A percentile compares a stretch with the other conserved stretches of the same genome.
phyloP scores from a whole-genome alignment of 1,284 basidiomycete genomes.

The Moniliella sp. region DNA sequence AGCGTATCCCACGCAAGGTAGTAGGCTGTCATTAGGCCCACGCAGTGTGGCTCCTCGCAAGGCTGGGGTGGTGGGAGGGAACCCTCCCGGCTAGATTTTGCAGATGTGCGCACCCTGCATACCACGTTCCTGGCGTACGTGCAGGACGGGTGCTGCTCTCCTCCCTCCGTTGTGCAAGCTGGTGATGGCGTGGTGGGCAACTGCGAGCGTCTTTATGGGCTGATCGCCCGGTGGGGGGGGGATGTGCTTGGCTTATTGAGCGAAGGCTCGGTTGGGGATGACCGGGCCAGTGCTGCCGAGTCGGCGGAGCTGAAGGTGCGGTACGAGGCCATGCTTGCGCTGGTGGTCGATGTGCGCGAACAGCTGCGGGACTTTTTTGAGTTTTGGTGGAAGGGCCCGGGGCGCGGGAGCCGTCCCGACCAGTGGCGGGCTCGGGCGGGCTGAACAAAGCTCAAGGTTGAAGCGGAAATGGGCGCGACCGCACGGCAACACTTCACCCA shows the following conservation, averaged over 20 bases:
- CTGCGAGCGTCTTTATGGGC: slow-evolving; percentile 53
- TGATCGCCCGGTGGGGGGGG: slow-evolving; percentile 74
- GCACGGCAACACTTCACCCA: too few species aligned
- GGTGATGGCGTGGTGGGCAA: slow-evolving; percentile 52
- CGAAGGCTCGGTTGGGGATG: slow-evolving; percentile 48
- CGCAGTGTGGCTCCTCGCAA: too few species aligned
- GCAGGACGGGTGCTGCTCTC: slow-evolving; percentile 50
- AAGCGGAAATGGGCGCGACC: too few species aligned
- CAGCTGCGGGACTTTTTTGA: slow-evolving; percentile 7
- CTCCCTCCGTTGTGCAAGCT: slow-evolving; percentile 45
- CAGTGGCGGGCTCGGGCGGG: too few species aligned
- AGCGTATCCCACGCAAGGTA: too few species aligned
- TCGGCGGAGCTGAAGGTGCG: slow-evolving; percentile 52
- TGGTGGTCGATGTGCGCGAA: slow-evolving; percentile 45
- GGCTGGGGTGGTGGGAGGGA: too few species aligned
- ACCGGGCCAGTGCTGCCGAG: slow-evolving; percentile 10
- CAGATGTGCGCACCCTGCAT: slow-evolving; percentile 57
- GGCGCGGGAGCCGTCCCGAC: too few species aligned
- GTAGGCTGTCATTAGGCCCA: too few species aligned
- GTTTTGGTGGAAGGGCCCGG: slow-evolving; percentile 4
- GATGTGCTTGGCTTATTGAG: slow-evolving; percentile 59
- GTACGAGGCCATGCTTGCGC: slow-evolving; percentile 46
- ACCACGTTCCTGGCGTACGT: slow-evolving; percentile 57
- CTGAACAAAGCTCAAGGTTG: too few species aligned
- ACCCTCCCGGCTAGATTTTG: slow-evolving; percentile 58